phyloP scores from a whole-genome alignment of 768 basidiomycete genomes.

The Suillus lakei region DNA sequence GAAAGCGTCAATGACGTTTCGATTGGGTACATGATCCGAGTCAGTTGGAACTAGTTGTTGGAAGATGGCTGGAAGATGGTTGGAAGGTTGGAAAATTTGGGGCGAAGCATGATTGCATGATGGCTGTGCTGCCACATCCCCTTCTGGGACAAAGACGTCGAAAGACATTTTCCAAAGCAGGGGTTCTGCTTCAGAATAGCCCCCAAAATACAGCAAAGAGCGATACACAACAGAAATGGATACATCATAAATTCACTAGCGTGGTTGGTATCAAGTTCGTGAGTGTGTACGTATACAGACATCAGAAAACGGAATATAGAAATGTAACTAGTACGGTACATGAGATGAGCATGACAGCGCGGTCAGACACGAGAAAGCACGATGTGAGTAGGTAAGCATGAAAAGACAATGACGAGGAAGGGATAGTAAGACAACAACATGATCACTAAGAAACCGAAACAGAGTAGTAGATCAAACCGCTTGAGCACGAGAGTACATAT shows the following conservation, averaged over 20 bases:
- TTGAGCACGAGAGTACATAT: neutral
- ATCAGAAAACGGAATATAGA: slow-evolving; percentile 1
- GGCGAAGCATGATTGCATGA: neutral
- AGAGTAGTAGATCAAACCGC: neutral
- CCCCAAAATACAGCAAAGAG: neutral
- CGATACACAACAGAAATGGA: neutral
- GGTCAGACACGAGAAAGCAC: neutral
- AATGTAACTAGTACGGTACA: slow-evolving; percentile 9
- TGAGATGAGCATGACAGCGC: neutral
- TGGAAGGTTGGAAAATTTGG: neutral
- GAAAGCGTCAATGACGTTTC: neutral
- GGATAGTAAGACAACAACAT: neutral
- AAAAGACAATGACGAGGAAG: neutral
- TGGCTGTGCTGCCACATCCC: neutral
- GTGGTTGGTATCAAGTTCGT: slow-evolving; percentile 8
- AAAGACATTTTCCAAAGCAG: neutral
- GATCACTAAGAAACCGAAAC: neutral
- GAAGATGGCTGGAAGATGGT: too few relatives aligned
- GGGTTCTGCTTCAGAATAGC: neutral
- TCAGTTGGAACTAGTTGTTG: too few relatives aligned
- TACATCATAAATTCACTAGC: slow-evolving; percentile 7
- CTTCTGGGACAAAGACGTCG: neutral
- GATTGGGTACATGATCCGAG: neutral
- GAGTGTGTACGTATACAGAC: slow-evolving; percentile 3
- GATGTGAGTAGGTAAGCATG: neutral